Conservation (phyloP, 176 grass and related monocot genomes). For the Aechmea fasciata region DNA sequence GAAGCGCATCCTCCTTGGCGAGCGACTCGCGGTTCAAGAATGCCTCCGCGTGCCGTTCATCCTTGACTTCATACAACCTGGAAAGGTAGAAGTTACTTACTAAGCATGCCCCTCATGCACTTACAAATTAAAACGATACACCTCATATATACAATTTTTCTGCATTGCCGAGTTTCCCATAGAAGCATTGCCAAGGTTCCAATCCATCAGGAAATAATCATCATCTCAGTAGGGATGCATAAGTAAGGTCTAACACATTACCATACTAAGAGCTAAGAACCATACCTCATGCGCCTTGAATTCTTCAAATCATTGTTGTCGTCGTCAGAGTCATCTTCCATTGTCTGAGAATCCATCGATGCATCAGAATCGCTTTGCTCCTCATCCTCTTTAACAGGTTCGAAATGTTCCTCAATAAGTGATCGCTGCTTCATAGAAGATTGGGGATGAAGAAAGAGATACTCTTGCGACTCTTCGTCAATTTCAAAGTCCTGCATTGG, state of each 20-base stretch:
- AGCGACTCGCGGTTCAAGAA: constrained; percentile 59
- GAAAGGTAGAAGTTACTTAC: constrained; percentile 5
- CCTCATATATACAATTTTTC: neutral
- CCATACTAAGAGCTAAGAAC: neutral
- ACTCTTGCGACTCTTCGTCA: constrained; percentile 55
- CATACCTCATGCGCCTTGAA: constrained; percentile 63
- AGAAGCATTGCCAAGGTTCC: neutral
- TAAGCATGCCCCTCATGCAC: constrained; percentile 15
- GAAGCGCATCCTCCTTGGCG: constrained; percentile 46
- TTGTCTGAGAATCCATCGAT: constrained; percentile 16
- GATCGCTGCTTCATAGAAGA: constrained; percentile 33
- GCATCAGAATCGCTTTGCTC: constrained; percentile 42
- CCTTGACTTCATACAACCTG: constrained; percentile 91
- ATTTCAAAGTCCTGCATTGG: constrained; percentile 62
- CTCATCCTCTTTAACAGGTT: constrained; percentile 60
- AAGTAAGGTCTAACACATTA: constrained; percentile 4
- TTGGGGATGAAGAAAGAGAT: constrained; percentile 60
- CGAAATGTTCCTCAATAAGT: constrained; percentile 65
- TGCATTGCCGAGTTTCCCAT: no score
- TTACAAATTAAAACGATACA: neutral
- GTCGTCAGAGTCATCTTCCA: constrained; percentile 27
- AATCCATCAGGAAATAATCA: neutral
- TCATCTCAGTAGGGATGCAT: neutral
- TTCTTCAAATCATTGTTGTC: constrained; percentile 29
- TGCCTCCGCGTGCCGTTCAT: constrained; percentile 76